Evolutionary conservation across 2,329 filamentous ascomycete species (phyloP), one percentile per base, ranked within the genome.

Genomic region (Verticillium zaregamsianum): DNA sequence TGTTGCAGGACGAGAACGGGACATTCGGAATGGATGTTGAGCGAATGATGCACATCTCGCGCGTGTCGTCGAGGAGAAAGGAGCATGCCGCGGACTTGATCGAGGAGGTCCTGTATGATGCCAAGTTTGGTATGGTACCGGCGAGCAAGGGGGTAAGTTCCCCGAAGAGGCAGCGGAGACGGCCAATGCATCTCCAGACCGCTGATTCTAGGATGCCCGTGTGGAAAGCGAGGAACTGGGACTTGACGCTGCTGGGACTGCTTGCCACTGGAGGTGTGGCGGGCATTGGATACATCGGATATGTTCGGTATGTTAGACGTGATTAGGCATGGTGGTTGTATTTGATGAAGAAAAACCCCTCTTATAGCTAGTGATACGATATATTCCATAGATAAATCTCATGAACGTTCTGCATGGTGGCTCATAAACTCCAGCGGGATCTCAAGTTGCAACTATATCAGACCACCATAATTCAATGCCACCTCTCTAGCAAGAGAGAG

Each of bases 161-260:
- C 20, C 15, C 1, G 31, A 57, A 37, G 5, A 59, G 70, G 0
- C 25, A 52, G 5, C 66, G 68, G 59, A 55, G 68, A 2, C 66
- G 70, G 1, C 74, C 76, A 2, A 79, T 78, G 74, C 77, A 80
- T 63, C 67, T 79, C 12, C 74, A 80, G 66, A 80, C 77, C 2
- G 77, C 78, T 0, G 76, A 79, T 62, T 70, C 71, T 64, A 69
- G 77, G 17, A 80, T 80, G 76, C 7, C 40, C 2, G 11, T 32
- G 11, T 59, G 63, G 61, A 61, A 61, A 45, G 56, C 58, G 8
- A 52, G 33, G 12, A 63, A 64, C 5, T 63, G 61, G 63, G 59
- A 63, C 11, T 9, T 64, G 3, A 58, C 25, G 57, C 15, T 40
- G 1, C 5, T 58, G 11, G 23, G 57, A 7, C 14, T 58, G 17